phyloP scores from a whole-genome alignment of 352 stramenopile genomes.

The Plasmopara muralis region DNA sequence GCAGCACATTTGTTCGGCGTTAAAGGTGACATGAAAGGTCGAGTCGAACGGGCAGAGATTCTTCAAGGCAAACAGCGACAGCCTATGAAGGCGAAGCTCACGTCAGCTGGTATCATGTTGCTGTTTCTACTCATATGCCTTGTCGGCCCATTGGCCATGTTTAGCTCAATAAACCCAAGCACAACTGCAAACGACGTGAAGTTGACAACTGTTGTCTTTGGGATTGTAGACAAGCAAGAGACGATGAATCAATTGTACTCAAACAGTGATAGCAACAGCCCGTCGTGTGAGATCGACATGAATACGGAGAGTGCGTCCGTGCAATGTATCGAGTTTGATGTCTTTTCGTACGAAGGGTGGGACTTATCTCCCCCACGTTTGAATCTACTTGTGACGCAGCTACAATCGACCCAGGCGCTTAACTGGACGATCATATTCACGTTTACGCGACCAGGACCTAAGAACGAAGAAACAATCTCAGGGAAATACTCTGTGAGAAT shows the following conservation, averaged over 20 bases:
- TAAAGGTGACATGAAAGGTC: slow-evolving; percentile 73
- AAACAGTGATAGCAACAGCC: slow-evolving; percentile 69
- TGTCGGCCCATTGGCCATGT: slow-evolving; percentile 67
- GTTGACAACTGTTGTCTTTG: slow-evolving; percentile 55
- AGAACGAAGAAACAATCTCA: slow-evolving; percentile 51
- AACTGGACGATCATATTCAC: slow-evolving; percentile 71
- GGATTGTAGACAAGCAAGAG: slow-evolving; percentile 63
- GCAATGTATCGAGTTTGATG: slow-evolving; percentile 72
- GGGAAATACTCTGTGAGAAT: slow-evolving; percentile 41
- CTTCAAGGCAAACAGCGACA: slow-evolving; percentile 79
- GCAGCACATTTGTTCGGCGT: slow-evolving; percentile 72
- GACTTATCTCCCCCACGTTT: slow-evolving; percentile 60
- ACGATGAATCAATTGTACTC: slow-evolving; percentile 74
- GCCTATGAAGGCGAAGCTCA: slow-evolving; percentile 55
- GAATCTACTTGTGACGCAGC: slow-evolving; percentile 57
- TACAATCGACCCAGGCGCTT: slow-evolving; percentile 61
- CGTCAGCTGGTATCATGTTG: slow-evolving; percentile 69
- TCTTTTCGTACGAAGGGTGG: slow-evolving; percentile 75
- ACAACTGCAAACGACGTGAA: slow-evolving; percentile 66
- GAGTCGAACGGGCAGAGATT: slow-evolving; percentile 55
- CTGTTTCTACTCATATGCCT: slow-evolving; percentile 72
- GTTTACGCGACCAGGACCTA: slow-evolving; percentile 60
- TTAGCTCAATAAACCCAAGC: slow-evolving; percentile 83
- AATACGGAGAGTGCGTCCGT: slow-evolving; percentile 69
- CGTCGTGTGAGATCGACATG: slow-evolving; percentile 44